Evolutionary conservation across 2,329 filamentous ascomycete genomes (phyloP).

Genomic region (Sporothrix pallida): DNA sequence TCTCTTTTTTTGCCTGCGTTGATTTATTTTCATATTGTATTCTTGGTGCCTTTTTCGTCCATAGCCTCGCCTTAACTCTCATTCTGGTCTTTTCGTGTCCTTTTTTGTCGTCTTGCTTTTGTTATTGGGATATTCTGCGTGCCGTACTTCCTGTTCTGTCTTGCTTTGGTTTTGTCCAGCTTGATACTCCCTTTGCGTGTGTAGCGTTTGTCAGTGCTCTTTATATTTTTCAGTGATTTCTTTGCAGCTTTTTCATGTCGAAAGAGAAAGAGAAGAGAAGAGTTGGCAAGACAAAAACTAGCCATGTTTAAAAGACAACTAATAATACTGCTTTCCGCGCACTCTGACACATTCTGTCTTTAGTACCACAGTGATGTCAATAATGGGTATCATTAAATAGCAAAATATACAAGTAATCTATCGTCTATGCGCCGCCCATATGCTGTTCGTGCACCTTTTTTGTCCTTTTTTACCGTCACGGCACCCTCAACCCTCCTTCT

Average conservation of each 20-base stretch:
- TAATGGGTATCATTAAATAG: conserved; percentile 25
- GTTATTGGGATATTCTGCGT: too few relatives aligned
- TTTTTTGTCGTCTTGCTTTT: conserved; percentile 8
- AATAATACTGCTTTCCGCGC: neutral
- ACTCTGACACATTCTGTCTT: neutral
- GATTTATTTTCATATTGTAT: neutral
- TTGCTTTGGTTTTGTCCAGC: neutral
- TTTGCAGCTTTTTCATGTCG: neutral
- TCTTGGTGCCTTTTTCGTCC: conserved; percentile 16
- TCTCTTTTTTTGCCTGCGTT: neutral
- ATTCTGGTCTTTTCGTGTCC: neutral
- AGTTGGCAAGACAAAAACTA: neutral
- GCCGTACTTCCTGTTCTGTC: neutral
- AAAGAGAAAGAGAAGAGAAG: neutral
- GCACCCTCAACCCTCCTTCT: conserved; percentile 55
- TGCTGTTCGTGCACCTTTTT: neutral
- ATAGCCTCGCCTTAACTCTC: conserved; percentile 28
- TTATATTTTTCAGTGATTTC: neutral
- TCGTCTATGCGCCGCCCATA: neutral
- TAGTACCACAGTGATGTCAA: neutral
- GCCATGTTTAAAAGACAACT: neutral
- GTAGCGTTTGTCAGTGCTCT: neutral
- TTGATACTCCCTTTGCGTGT: conserved; percentile 22
- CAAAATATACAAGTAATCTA: neutral
- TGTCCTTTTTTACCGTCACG: neutral